phyloP scores from a whole-genome alignment of 441 rosid species.

The Flueggea neowawraea region DNA sequence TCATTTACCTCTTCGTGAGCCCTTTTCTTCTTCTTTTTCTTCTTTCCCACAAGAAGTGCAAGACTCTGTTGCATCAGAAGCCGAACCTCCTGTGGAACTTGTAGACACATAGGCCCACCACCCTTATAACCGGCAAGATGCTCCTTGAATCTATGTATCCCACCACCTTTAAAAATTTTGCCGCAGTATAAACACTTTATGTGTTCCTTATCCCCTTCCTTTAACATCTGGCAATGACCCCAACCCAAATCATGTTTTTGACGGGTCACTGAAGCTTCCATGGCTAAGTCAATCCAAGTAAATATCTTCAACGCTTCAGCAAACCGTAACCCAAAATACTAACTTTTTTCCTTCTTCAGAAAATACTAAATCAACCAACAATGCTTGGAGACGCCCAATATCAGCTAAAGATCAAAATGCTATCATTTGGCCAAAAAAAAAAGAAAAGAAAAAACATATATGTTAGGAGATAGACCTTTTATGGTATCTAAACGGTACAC shows the following conservation, averaged over 20 bases:
- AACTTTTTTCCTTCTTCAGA: no score
- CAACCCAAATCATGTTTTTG: constrained; percentile 92
- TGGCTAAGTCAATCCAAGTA: not conserved
- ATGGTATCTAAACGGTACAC: no score
- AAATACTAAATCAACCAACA: no score
- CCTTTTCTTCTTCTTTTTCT: constrained; percentile 42
- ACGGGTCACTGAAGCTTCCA: constrained; percentile 8
- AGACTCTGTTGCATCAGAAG: constrained; percentile 53
- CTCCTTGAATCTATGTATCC: constrained; percentile 89
- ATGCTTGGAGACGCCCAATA: no score
- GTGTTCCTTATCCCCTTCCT: constrained; percentile 62
- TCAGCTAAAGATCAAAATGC: no score
- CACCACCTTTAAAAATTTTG: constrained; percentile 90
- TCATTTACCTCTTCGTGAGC: constrained; percentile 32
- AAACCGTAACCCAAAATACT: no score
- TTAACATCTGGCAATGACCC: constrained; percentile 74
- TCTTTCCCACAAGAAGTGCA: constrained; percentile 53
- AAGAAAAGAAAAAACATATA: no score
- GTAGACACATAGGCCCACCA: constrained; percentile 73
- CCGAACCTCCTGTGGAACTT: constrained; percentile 66
- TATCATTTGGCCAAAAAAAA: no score
- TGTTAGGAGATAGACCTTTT: no score
- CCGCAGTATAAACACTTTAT: constrained; percentile 72
- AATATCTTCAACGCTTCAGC: no score
- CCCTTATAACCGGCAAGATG: constrained; percentile 93